Conservation (phyloP, 2,329 filamentous ascomycete species). For the Hypoxylon sp. region DNA sequence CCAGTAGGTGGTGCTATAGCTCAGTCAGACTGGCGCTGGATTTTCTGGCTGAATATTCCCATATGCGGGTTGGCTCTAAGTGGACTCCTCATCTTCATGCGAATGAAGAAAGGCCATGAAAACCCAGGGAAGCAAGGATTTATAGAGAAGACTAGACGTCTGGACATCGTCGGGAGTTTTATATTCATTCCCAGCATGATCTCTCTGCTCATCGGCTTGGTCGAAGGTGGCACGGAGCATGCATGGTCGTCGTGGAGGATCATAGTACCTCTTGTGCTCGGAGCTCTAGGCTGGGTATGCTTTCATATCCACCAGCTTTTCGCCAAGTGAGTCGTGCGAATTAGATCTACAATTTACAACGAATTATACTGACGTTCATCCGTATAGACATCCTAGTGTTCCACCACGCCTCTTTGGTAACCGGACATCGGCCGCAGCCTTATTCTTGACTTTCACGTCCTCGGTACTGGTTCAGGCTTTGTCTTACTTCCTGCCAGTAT, state of each 20-base stretch:
- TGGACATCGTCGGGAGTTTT: constrained; percentile 53
- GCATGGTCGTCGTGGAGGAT: constrained; percentile 40
- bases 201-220: constrained; percentile 56
- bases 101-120: background rate
- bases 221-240: constrained; percentile 42
- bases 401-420: constrained; percentile 62
- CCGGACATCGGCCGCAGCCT: constrained; percentile 54
- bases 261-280: constrained; percentile 37
- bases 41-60: constrained; percentile 58
- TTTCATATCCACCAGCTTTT: constrained; percentile 56
- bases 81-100: constrained; percentile 1
- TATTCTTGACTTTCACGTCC: constrained; percentile 56
- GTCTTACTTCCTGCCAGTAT: constrained; percentile 61
- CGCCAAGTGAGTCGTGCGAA: too few relatives aligned
- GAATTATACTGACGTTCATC: too few relatives aligned
- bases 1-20: constrained; percentile 2
- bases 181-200: constrained; percentile 56
- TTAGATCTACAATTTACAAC: too few relatives aligned
- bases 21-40: constrained; percentile 57
- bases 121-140: too few relatives aligned
- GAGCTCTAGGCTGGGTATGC: constrained; percentile 42
- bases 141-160: background rate
- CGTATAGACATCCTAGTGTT: constrained; percentile 59
- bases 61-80: constrained; percentile 37
- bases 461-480: constrained; percentile 54